Base-by-base conservation (phyloP, 2,329 filamentous ascomycete genomes). In the Gaeumannomyces sp. region DNA sequence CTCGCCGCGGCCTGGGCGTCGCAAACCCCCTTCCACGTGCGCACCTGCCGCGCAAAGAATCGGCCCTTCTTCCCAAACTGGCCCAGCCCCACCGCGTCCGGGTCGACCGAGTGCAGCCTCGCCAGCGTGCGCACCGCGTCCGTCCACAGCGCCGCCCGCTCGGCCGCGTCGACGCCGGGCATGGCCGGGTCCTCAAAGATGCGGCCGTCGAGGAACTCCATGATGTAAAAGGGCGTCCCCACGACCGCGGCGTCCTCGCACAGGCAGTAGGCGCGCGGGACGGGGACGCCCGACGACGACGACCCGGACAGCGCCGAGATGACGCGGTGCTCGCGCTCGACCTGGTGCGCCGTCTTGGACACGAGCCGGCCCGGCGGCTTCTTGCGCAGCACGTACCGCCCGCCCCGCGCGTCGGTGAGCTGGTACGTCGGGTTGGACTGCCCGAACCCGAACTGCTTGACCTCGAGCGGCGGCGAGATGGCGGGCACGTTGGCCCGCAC, bases 361-460 rank as follows among this genome's bases (percentile, higher is more conserved):
- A 98, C 84, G 56, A 99, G 88, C 79, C 89, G 88, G 68, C 95
- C 95, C n/a, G 95, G 94, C 0, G 95, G 95, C 80, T 98, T 98
- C 85, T 99, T 98, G 75, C 95, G 92, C 81, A 98, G 85, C 45
- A 99, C 95, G 78, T 89, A 97, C 73, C 88, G 35, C 10, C 11
- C 8, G 8, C 35, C 35, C 11, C 35, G 35, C 35, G 35, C 35
- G 35, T 38, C 88, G 22, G 88, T 96, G 73, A 98, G 83, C 73
- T 94, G 92, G 79, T 98, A 99, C 2, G 95, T 99, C 59, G 95
- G 95, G 75, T 98, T 99, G 66, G 92, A 97, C 79, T 98, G 95
- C 66, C 95, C 95, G 76, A 96, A 98, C 72, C 93, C 92, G 75
- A 98, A 99, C 91, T 97, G 94, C 80, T 97, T 96, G 70, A 98